These are phyloP conservation scores for Phascolomyces articulosus DNA, from an alignment of 371 early-diverging fungal species.

Conservation along the genomic window DNA sequence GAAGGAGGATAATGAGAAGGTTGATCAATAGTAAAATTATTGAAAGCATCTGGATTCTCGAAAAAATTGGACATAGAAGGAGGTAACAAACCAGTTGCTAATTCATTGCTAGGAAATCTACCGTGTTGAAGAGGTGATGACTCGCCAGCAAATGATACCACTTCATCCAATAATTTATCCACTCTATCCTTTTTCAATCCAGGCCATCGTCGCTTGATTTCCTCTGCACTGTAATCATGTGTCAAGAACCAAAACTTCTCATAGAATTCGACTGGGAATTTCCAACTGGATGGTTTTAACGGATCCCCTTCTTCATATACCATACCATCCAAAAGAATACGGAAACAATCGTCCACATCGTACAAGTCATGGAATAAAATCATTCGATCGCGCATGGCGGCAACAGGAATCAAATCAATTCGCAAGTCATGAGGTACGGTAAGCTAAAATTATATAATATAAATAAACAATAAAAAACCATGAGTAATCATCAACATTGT, in stretches of 20 bases:
- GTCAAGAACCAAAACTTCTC: conserved; percentile 53
- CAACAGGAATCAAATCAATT: conserved; percentile 60
- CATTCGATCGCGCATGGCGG: conserved; percentile 62
- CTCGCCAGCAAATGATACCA: neutral
- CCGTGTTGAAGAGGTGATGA: neutral
- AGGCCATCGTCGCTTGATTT: conserved; percentile 32
- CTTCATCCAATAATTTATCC: neutral
- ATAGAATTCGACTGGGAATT: conserved; percentile 56
- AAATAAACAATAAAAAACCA: neutral
- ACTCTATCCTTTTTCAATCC: neutral
- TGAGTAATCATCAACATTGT: too few relatives aligned
- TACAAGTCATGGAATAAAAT: conserved; percentile 56
- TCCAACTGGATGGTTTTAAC: conserved; percentile 55
- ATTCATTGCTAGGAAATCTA: neutral
- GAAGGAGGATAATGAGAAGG: neutral
- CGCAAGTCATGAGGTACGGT: conserved; percentile 61
- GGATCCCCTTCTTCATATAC: conserved; percentile 55
- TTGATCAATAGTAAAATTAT: conserved; percentile 1
- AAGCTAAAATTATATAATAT: conserved; percentile 20
- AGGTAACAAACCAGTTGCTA: neutral
- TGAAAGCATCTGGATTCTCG: conserved; percentile 5
- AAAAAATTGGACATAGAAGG: neutral
- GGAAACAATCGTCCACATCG: conserved; percentile 58
- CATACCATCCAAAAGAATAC: conserved; percentile 45
- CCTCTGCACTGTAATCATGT: conserved; percentile 36